These are phyloP conservation scores for Liriodendron chinense DNA, from an alignment of 164 flowering plant species.

Conservation along the genomic window DNA sequence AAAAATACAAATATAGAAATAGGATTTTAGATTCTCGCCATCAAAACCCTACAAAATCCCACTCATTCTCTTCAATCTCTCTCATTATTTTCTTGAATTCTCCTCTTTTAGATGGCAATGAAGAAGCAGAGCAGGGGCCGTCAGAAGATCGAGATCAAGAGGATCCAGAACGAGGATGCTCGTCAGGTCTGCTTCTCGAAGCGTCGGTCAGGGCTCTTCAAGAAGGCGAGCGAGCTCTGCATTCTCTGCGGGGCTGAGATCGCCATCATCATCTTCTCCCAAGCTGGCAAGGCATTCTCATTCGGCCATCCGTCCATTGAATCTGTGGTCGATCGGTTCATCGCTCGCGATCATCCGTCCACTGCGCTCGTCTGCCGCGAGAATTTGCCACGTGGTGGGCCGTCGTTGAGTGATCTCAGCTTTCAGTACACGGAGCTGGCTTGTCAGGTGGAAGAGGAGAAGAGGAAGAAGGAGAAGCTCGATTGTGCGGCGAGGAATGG, in stretches of 20 bases:
- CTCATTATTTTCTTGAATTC: no score
- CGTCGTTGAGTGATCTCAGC: conserved; percentile 1
- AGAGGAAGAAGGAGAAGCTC: neutral
- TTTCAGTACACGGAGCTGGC: neutral
- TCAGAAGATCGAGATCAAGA: conserved; percentile 15
- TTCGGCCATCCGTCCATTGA: conserved; percentile 16
- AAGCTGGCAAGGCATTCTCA: conserved; percentile 18
- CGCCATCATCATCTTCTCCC: conserved; percentile 18
- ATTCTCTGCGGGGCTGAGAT: conserved; percentile 20
- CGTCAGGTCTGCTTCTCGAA: conserved; percentile 19
- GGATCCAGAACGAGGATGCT: conserved; percentile 5
- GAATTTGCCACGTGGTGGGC: neutral
- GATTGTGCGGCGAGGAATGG: neutral
- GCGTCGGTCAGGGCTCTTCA: conserved; percentile 15
- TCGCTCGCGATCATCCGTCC: neutral
- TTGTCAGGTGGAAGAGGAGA: conserved; percentile 11
- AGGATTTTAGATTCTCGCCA: no score
- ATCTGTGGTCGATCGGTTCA: conserved; percentile 5
- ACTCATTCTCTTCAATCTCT: no score
- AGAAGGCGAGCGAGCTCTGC: conserved; percentile 18
- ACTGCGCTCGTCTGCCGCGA: neutral
- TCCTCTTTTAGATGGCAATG: neutral
- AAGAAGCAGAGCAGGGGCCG: conserved; percentile 11
- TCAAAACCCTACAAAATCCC: no score
- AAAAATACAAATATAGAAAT: no score